Percentiles rank a stretch among this genome's conserved stretches.
Evolutionary conservation across 441 rosid genomes (phyloP).

Genomic region (Daphne laureola): DNA sequence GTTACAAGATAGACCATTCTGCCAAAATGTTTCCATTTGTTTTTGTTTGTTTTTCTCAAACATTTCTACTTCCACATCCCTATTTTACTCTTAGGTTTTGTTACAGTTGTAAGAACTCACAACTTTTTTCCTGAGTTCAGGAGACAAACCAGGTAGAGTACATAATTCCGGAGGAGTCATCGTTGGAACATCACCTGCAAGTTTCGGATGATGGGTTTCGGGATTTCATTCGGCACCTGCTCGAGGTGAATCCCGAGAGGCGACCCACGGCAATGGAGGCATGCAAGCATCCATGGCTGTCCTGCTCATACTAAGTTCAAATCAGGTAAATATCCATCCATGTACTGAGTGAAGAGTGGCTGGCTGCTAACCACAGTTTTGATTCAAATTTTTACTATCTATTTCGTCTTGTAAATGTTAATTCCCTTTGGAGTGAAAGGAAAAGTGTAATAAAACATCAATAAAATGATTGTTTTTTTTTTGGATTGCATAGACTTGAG

Average conservation of each 20-base stretch:
- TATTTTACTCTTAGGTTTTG: too few species aligned
- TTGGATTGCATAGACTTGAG: not conserved
- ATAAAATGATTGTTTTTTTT: conserved; percentile 4
- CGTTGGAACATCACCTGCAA: conserved; percentile 56
- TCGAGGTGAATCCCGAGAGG: conserved; percentile 63
- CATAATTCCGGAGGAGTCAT: conserved; percentile 59
- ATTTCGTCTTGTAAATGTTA: conserved; percentile 7
- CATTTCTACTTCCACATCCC: too few species aligned
- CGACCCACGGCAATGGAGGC: conserved; percentile 81
- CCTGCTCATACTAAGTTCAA: conserved; percentile 25
- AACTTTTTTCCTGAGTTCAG: conserved; percentile 22
- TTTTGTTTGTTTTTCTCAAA: too few species aligned
- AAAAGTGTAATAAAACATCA: conserved; percentile 9
- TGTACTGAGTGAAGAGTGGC: too few species aligned
- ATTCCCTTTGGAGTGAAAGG: conserved; percentile 10
- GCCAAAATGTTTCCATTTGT: too few species aligned
- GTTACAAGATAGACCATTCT: conserved; percentile 1
- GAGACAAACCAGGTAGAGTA: conserved; percentile 70
- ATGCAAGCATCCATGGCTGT: conserved; percentile 78
- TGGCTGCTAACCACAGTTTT: conserved; percentile 18
- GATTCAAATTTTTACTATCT: conserved; percentile 10
- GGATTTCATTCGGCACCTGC: conserved; percentile 57
- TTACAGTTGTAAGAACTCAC: not conserved
- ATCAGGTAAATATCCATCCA: conserved; percentile 3
- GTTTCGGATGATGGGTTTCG: conserved; percentile 46